Evolutionary conservation across 1,284 basidiomycete species (phyloP), one percentile per base, ranked within the genome.

Genomic region (Pseudozyma sp.): DNA sequence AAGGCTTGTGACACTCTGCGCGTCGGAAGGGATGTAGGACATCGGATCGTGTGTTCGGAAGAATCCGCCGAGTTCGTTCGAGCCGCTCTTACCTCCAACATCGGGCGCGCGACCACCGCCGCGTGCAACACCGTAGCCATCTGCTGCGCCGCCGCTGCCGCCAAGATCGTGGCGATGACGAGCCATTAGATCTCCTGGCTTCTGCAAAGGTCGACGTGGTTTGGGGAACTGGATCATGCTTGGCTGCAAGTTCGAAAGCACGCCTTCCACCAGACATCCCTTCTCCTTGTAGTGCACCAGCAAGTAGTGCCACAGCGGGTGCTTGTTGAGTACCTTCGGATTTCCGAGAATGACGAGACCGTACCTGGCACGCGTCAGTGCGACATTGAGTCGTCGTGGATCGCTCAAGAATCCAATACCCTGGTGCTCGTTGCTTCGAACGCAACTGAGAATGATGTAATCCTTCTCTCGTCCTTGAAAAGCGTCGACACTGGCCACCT

Each of bases 381-480:
- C 97, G 47, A 99, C 97, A 80, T 99, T 99, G 82, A 99, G 87
- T 76, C 97, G 91, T 70, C 97, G 89, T 4, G 97, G 97, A 85
- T 99, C 97, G 83, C 96, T 97, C 87, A 99, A 89, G 89, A 99
- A 99, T 62, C 97, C 97, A 73, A 99, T 99, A 35, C 97, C 97
- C 85, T 98, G 97, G 84, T 99, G 96, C 85, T 99, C 97, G 86
- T 99, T 99, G 87, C 94, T 97, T 82, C 97, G 89, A n/a, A 99
- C 97, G 85, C 97, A 99, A 84, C 92, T 95, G 56, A 99, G 89
- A 80, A 99, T 98, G 86, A 99, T 98, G 83, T 99, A 98, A 86
- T 99, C 97, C 89, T 99, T 99, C 87, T 99, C 97, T 83, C 97
- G 91, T 38, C 97, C 97, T 85, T 99, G 97, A 90, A 99, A 99